Evolutionary conservation across 2,329 filamentous ascomycete species (phyloP).

Genomic region (Coniochaeta sp.): DNA sequence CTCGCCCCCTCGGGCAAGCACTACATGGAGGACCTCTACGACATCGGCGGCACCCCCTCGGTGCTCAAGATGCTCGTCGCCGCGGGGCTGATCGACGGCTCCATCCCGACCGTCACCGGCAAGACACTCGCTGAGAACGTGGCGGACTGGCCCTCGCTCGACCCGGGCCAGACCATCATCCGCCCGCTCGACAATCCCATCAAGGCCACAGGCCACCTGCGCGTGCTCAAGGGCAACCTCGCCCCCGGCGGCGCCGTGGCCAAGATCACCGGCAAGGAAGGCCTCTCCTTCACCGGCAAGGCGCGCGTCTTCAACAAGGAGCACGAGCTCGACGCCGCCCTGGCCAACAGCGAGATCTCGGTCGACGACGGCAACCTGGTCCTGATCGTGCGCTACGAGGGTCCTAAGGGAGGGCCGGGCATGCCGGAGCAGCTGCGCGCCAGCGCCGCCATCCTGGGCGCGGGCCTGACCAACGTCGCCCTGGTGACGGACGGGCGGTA

Average conservation of each 20-base stretch:
- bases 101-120: slow-evolving; percentile 74
- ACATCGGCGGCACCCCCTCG: slow-evolving; percentile 76
- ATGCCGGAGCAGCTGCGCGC: slow-evolving; percentile 95
- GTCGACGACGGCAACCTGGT: slow-evolving; percentile 66
- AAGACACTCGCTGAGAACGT: slow-evolving; percentile 79
- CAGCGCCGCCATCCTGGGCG: slow-evolving; percentile 86
- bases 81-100: slow-evolving; percentile 66
- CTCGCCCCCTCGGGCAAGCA: slow-evolving; percentile 77
- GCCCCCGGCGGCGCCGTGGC: slow-evolving; percentile 85
- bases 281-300: slow-evolving; percentile 69
- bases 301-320: slow-evolving; percentile 87
- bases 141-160: slow-evolving; percentile 65
- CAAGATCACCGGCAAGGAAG: slow-evolving; percentile 96
- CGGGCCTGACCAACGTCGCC: slow-evolving; percentile 77
- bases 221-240: slow-evolving; percentile 80
- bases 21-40: slow-evolving; percentile 77
- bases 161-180: slow-evolving; percentile 77
- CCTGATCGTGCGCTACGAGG: slow-evolving; percentile 86
- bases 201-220: slow-evolving; percentile 79
- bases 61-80: slow-evolving; percentile 82
- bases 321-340: slow-evolving; percentile 64
- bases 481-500: slow-evolving; percentile 91
- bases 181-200: slow-evolving; percentile 64
- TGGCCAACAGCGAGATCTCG: slow-evolving; percentile 51
- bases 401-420: slow-evolving; percentile 84